Evolutionary conservation across 2,329 filamentous ascomycete species (phyloP).

Genomic region (Ascosphaera apis): DNA sequence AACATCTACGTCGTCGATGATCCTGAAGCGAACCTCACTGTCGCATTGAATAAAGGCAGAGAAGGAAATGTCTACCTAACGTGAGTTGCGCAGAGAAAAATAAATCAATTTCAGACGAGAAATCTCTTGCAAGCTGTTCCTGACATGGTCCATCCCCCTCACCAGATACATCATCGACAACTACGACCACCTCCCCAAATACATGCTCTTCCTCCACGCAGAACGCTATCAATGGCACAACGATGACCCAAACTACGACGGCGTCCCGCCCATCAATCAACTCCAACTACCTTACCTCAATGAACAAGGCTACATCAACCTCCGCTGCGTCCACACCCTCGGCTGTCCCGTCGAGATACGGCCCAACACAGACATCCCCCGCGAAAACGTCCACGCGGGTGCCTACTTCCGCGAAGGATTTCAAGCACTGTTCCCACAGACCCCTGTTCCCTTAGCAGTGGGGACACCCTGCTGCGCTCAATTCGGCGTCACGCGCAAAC

Average conservation of each 20-base stretch:
- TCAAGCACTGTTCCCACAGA: slow-evolving; percentile 23
- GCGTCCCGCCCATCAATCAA: slow-evolving; percentile 24
- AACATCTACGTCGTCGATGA: slow-evolving; percentile 34
- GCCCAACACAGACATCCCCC: slow-evolving; percentile 20
- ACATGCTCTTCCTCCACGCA: slow-evolving; percentile 20
- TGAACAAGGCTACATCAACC: slow-evolving; percentile 28
- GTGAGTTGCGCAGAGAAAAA: slow-evolving; percentile 9
- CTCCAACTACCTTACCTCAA: slow-evolving; percentile 27
- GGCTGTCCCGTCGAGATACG: slow-evolving; percentile 30
- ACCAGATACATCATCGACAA: slow-evolving; percentile 21
- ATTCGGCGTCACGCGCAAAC: slow-evolving; percentile 27
- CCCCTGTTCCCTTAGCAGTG: slow-evolving; percentile 19
- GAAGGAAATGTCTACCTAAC: slow-evolving; percentile 23
- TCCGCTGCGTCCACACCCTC: slow-evolving; percentile 29
- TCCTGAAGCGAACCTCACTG: slow-evolving; percentile 22
- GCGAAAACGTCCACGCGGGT: slow-evolving; percentile 24
- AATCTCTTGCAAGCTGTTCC: not conserved
- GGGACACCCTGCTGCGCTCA: slow-evolving; percentile 32
- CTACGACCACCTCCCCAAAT: slow-evolving; percentile 18
- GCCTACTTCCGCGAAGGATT: slow-evolving; percentile 27
- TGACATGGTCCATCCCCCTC: slow-evolving; percentile 3
- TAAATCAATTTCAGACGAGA: not conserved
- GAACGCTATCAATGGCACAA: slow-evolving; percentile 25
- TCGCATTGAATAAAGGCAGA: slow-evolving; percentile 22
- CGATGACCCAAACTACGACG: slow-evolving; percentile 29